Percentiles rank a stretch among this genome's conserved stretches.
Evolutionary conservation across 225 moss, liverwort and hornwort genomes (phyloP).

Genomic region (Marchantia paleacea): DNA sequence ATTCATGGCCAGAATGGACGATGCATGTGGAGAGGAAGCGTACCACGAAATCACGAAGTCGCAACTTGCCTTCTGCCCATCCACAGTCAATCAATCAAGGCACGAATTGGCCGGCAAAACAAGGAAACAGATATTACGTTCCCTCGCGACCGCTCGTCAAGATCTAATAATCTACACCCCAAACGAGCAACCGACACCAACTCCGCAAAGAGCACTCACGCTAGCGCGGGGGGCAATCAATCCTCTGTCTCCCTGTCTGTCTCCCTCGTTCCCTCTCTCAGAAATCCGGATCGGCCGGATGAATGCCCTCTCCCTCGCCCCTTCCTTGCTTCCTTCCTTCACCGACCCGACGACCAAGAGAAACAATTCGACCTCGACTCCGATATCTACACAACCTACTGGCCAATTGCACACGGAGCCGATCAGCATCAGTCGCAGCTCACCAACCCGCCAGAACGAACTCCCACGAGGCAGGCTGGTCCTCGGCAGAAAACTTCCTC

Average conservation of each 20-base stretch:
- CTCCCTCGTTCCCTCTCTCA: neutral
- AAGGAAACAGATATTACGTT: neutral
- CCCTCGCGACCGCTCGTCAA: neutral
- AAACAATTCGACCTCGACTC: neutral
- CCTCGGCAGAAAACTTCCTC: neutral
- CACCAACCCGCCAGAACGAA: neutral
- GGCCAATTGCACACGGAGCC: neutral
- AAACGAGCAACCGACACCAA: neutral
- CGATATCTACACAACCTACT: neutral
- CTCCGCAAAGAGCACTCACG: neutral
- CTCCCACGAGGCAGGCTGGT: neutral
- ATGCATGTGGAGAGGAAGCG: neutral
- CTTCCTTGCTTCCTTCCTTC: neutral
- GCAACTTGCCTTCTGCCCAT: slow-evolving; percentile 1
- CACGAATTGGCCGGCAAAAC: neutral
- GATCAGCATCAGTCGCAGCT: neutral
- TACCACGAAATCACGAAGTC: slow-evolving; percentile 16
- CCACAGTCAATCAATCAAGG: neutral
- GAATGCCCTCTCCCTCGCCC: neutral
- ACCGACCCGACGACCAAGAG: neutral
- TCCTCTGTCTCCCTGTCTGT: too few species aligned
- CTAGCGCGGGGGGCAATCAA: too few species aligned
- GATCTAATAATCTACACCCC: slow-evolving; percentile 2
- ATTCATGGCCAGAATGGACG: slow-evolving; percentile 1
- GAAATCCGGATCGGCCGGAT: neutral